Base-by-base conservation (phyloP, 352 stramenopile species). In the Elongisporangium prolatum region DNA sequence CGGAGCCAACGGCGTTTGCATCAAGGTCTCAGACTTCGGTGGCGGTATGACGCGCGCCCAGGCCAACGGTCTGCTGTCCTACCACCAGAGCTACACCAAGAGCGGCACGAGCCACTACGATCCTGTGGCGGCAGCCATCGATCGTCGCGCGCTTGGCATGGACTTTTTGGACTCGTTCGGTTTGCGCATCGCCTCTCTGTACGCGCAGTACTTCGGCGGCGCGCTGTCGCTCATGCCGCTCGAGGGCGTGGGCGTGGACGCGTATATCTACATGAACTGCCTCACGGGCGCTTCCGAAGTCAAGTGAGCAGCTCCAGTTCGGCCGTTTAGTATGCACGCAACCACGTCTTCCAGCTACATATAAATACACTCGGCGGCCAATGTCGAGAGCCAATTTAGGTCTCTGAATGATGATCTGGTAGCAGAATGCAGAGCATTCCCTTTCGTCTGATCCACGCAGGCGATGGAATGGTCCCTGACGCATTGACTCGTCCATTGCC, bases 191-290 rank as follows among this genome's bases (percentile, higher is more conserved):
- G 84, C 84, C 3, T 77, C 77, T 61, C 89, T 97, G 24, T 99
- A 99, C 67, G 96, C 96, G 28, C 88, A 97, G 55, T 99, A 99
- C 79, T 99, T 99, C 86, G 97, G 97, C 21, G 98, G 98, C 10
- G 97, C 98, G 68, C 77, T 99, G 49, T 93, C 88, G 63, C 92
- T 99, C 54, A 99, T 99, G 89, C 98, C 95, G 25, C 99, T 99
- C 95, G 96, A 99, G 56, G 97, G 97, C 21, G 98, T 98, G 69
- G 97, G 97, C 34, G 98, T 98, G 40, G 97, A 99, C 78, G 75
- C 84, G 58, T 93, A 93, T 77, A 88, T 93, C 79, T 91, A 93
- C 73, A 88, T 90, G 77, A 91, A 86, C 61, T 89, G 81, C 65
- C 77, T 93, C 60, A 90, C 80, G 0, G 75, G 79, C 56, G 75